Conservation (phyloP, 257 asterid species). For the Ballota nigra region DNA sequence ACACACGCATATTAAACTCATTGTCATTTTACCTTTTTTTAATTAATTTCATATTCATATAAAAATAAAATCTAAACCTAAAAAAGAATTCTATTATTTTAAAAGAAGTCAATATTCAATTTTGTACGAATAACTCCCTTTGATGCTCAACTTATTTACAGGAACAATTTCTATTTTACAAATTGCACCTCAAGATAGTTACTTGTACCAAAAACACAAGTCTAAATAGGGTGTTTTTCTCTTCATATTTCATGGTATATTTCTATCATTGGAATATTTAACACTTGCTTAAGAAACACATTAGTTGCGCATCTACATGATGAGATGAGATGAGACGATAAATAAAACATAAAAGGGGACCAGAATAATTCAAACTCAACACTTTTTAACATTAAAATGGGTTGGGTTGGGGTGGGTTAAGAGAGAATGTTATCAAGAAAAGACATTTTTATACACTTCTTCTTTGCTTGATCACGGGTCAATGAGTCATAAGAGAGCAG, state of each 20-base stretch:
- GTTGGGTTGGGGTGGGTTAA: not conserved
- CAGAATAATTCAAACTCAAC: not conserved
- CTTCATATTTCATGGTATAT: not conserved
- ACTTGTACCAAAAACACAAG: not conserved
- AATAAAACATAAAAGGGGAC: not conserved
- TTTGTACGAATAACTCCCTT: no score
- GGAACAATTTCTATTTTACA: not conserved
- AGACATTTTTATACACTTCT: not conserved
- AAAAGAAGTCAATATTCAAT: no score
- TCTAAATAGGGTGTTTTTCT: not conserved
- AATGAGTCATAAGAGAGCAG: not conserved
- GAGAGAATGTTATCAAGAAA: slow-evolving; percentile 10
- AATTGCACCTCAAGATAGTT: not conserved
- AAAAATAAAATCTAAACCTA: no score
- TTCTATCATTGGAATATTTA: not conserved
- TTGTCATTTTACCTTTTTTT: no score
- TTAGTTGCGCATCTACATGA: not conserved
- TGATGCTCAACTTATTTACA: not conserved
- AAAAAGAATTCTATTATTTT: no score
- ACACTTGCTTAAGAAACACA: not conserved
- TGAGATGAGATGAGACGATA: no score
- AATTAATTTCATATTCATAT: no score
- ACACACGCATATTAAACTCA: no score
- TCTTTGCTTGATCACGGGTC: not conserved
- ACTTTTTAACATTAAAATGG: not conserved